Evolutionary conservation across 345 rosid genomes (phyloP).

Genomic region (Erodium maritimum): DNA sequence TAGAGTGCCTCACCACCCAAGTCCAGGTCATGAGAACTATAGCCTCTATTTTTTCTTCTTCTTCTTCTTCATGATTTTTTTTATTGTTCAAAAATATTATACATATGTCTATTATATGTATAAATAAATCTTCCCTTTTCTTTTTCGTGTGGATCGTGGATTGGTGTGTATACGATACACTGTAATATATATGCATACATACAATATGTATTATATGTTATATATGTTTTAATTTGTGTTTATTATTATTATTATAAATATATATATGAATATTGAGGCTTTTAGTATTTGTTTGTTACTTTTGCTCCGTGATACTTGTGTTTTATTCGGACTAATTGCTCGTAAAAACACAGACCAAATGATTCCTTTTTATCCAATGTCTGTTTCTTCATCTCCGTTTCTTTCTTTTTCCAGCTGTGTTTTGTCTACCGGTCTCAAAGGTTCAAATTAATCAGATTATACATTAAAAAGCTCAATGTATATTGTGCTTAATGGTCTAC

Average conservation of each 20-base stretch:
- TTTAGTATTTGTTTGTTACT: neutral
- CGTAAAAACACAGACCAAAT: neutral
- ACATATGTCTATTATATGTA: too few relatives aligned
- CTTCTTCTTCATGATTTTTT: too few relatives aligned
- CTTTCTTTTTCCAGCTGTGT: neutral
- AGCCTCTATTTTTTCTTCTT: conserved; percentile 24
- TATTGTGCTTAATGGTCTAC: too few relatives aligned
- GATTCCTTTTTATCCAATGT: neutral
- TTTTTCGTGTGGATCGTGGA: too few relatives aligned
- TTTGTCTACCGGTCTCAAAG: too few relatives aligned
- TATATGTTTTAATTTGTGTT: too few relatives aligned
- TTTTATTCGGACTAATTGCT: neutral
- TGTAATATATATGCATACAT: neutral
- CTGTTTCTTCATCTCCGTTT: neutral
- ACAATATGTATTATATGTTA: too few relatives aligned
- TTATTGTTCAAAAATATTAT: too few relatives aligned
- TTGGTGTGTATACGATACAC: too few relatives aligned
- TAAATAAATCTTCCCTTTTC: too few relatives aligned
- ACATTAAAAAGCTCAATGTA: too few relatives aligned
- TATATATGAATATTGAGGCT: neutral
- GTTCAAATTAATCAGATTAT: too few relatives aligned
- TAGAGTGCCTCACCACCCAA: conserved; percentile 39
- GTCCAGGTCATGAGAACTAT: conserved; percentile 50
- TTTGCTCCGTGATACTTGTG: neutral
- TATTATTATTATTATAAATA: neutral